A percentile compares a stretch with the other conserved stretches of the same genome.
Evolutionary conservation across 2,329 filamentous ascomycete species (phyloP).

Genomic region (Sarocladium strictum): DNA sequence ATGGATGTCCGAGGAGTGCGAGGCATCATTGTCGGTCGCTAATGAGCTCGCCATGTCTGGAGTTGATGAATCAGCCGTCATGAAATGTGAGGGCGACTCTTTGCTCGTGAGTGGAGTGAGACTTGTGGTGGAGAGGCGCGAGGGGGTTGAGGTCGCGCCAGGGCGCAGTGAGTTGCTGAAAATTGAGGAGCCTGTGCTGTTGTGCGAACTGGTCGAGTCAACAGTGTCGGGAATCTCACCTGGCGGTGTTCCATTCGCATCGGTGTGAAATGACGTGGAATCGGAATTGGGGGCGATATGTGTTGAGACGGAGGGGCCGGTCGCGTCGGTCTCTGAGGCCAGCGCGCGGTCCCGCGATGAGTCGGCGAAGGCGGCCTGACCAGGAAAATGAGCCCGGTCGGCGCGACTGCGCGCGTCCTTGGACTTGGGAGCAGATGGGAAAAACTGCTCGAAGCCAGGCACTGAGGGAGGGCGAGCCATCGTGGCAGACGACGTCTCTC

Average conservation of each 20-base stretch:
- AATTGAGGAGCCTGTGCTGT: constrained; percentile 65
- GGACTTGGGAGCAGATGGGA: constrained; percentile 68
- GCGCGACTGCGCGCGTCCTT: constrained; percentile 36
- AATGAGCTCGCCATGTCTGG: constrained; percentile 49
- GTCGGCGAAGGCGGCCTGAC: constrained; percentile 18
- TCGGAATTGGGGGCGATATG: not conserved
- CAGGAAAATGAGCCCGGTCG: constrained; percentile 24
- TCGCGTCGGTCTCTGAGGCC: constrained; percentile 17
- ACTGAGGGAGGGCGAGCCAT: constrained; percentile 72
- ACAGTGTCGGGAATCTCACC: constrained; percentile 65
- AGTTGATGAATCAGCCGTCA: constrained; percentile 43
- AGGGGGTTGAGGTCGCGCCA: constrained; percentile 34
- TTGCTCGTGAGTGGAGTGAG: constrained; percentile 45
- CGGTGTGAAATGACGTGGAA: constrained; percentile 20
- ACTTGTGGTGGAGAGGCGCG: constrained; percentile 37
- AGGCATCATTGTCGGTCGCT: constrained; percentile 27
- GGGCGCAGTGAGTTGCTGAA: constrained; percentile 50
- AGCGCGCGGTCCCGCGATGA: constrained; percentile 10
- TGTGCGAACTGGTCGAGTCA: constrained; percentile 66
- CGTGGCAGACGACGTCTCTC: constrained; percentile 42
- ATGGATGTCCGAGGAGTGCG: constrained; percentile 20
- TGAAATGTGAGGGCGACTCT: constrained; percentile 46
- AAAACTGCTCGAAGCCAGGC: constrained; percentile 82
- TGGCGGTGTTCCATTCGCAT: constrained; percentile 53
- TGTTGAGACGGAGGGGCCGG: constrained; percentile 24